Evolutionary conservation across 2,329 filamentous ascomycete genomes (phyloP).

Genomic region (Ophiostoma novo-ulmi): DNA sequence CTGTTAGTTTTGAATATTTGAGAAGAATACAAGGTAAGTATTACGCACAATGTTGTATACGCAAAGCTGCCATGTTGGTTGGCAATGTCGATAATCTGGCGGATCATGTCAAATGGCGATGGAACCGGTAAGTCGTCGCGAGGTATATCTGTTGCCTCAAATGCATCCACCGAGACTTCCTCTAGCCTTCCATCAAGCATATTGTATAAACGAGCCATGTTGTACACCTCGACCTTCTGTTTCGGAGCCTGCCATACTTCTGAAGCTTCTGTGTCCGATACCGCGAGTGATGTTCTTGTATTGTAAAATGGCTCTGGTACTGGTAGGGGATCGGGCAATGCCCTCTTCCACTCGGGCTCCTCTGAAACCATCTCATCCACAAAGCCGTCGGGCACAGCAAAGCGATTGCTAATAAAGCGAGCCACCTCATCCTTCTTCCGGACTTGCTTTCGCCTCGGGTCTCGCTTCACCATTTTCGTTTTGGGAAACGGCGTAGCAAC

Average conservation of each 20-base stretch:
- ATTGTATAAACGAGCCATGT: conserved; percentile 19
- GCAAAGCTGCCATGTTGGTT: conserved; percentile 20
- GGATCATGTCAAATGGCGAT: conserved; percentile 20
- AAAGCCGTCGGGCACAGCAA: conserved; percentile 41
- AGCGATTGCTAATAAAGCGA: conserved; percentile 29
- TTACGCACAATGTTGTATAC: conserved; percentile 25
- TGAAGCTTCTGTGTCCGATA: neutral
- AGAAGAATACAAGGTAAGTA: neutral
- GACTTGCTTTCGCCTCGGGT: conserved; percentile 17
- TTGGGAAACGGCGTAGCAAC: neutral
- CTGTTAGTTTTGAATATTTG: neutral
- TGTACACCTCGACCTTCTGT: conserved; percentile 5
- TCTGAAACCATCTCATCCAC: conserved; percentile 28
- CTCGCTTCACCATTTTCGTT: conserved; percentile 21
- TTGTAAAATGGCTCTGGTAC: neutral
- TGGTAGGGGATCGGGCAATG: neutral
- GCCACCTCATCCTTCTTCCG: neutral
- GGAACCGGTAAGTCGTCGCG: conserved; percentile 8
- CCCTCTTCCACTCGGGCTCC: neutral
- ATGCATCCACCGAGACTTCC: conserved; percentile 9
- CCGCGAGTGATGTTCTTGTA: neutral
- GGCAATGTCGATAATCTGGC: conserved; percentile 17
- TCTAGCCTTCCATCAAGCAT: conserved; percentile 15
- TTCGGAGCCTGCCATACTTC: neutral
- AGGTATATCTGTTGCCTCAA: neutral